Evolutionary conservation across 345 rosid genomes (phyloP).

Genomic region (Euphorbia tirucalli): DNA sequence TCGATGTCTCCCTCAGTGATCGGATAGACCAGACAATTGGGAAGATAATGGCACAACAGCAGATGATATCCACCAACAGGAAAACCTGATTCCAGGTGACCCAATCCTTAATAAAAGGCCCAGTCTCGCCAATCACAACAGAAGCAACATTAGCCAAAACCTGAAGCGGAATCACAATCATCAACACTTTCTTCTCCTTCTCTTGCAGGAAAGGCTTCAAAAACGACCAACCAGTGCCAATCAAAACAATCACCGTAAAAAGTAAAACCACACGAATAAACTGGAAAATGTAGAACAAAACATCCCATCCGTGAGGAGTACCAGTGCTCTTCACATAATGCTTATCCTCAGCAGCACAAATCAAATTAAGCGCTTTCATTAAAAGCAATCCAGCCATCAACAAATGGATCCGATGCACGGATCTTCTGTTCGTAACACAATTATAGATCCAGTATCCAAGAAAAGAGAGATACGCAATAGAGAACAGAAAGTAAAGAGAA

Average conservation of each 20-base stretch:
- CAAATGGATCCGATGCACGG: slow-evolving; percentile 83
- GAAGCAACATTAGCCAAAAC: slow-evolving; percentile 90
- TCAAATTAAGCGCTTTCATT: slow-evolving; percentile 81
- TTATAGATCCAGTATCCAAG: slow-evolving; percentile 63
- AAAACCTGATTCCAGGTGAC: slow-evolving; percentile 93
- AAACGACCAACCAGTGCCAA: slow-evolving; percentile 99
- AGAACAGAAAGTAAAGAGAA: slow-evolving; percentile 53
- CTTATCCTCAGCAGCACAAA: slow-evolving; percentile 88
- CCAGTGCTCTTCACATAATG: slow-evolving; percentile 85
- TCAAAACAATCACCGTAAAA: slow-evolving; percentile 86
- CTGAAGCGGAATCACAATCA: slow-evolving; percentile 94
- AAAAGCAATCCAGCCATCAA: slow-evolving; percentile 71
- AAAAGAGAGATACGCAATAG: slow-evolving; percentile 52
- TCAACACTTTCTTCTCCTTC: slow-evolving; percentile 93
- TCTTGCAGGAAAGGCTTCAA: slow-evolving; percentile 92
- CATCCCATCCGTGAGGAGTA: slow-evolving; percentile 97
- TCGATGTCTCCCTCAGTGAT: slow-evolving; percentile 76
- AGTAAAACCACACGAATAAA: slow-evolving; percentile 80
- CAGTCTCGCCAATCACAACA: slow-evolving; percentile 88
- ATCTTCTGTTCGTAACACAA: slow-evolving; percentile 43
- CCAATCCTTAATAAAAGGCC: slow-evolving; percentile 87
- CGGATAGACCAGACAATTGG: slow-evolving; percentile 97
- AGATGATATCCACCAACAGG: slow-evolving; percentile 78
- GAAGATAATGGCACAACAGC: slow-evolving; percentile 94
- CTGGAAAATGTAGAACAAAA: slow-evolving; percentile 82